Conservation (phyloP, 371 early-diverging fungal genomes). For the Apophysomyces sp. region DNA sequence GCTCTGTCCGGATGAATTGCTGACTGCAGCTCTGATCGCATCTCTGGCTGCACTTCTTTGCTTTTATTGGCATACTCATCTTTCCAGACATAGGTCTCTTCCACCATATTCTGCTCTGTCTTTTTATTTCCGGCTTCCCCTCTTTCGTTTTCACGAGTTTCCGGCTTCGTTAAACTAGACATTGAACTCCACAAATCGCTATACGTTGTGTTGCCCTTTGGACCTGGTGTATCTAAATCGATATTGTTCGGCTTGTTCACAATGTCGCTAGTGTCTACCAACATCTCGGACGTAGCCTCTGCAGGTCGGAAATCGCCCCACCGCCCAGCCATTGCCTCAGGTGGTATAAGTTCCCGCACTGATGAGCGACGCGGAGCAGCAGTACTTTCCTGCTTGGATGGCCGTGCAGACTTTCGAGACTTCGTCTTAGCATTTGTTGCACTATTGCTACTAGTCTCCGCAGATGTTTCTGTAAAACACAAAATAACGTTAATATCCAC, state of each 20-base stretch:
- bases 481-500: not conserved
- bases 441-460: not conserved
- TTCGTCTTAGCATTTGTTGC: not conserved
- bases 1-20: too few species aligned
- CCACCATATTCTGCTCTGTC: slow-evolving; percentile 72
- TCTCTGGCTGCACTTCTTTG: too few species aligned
- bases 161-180: too few species aligned
- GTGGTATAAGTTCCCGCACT: not conserved
- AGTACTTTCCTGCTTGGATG: not conserved
- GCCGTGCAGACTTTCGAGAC: not conserved
- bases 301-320: not conserved
- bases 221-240: too few species aligned
- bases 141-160: too few species aligned
- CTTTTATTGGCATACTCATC: too few species aligned
- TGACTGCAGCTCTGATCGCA: too few species aligned
- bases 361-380: not conserved
- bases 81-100: too few species aligned
- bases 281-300: not conserved
- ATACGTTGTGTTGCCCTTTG: too few species aligned
- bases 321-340: not conserved
- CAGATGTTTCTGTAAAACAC: not conserved
- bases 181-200: too few species aligned
- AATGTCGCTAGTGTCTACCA: not conserved
- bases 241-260: too few species aligned
- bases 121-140: slow-evolving; percentile 75